Percentiles rank a stretch among this genome's conserved stretches.
Conservation (phyloP, 2,329 filamentous ascomycete genomes). For the Aspergillus nomiae region DNA sequence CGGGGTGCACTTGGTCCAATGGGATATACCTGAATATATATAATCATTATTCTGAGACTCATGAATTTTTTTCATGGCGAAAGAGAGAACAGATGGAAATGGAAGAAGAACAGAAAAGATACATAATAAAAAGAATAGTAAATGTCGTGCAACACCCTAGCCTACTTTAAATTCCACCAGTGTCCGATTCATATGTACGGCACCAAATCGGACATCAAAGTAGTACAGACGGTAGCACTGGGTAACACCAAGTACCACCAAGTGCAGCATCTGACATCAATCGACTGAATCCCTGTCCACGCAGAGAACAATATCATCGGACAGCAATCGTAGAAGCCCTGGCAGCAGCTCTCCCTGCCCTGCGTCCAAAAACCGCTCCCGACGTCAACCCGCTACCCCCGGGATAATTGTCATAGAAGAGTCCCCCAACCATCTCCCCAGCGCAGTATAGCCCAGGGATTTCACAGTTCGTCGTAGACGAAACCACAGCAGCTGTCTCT, state of each 20-base stretch:
- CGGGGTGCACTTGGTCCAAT: neutral
- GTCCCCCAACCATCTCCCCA: conserved; percentile 67
- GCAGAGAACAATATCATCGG: neutral
- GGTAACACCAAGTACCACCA: neutral
- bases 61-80: neutral
- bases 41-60: neutral
- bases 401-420: conserved; percentile 66
- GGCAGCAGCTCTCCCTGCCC: conserved; percentile 44
- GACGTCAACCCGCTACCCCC: conserved; percentile 65
- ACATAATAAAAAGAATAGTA: neutral
- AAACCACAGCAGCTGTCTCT: conserved; percentile 56
- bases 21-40: neutral
- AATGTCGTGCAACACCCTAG: neutral
- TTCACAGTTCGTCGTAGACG: conserved; percentile 44
- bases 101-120: neutral
- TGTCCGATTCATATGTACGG: neutral
- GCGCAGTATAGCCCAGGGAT: conserved; percentile 61
- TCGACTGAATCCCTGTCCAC: neutral
- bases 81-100: neutral
- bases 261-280: neutral
- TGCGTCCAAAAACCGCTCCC: conserved; percentile 56
- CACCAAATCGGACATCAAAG: neutral
- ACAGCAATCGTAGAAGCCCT: neutral
- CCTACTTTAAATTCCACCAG: neutral
- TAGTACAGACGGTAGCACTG: neutral